Evolutionary conservation across 768 basidiomycete species (phyloP).

Genomic region (Termitomyces heimii): DNA sequence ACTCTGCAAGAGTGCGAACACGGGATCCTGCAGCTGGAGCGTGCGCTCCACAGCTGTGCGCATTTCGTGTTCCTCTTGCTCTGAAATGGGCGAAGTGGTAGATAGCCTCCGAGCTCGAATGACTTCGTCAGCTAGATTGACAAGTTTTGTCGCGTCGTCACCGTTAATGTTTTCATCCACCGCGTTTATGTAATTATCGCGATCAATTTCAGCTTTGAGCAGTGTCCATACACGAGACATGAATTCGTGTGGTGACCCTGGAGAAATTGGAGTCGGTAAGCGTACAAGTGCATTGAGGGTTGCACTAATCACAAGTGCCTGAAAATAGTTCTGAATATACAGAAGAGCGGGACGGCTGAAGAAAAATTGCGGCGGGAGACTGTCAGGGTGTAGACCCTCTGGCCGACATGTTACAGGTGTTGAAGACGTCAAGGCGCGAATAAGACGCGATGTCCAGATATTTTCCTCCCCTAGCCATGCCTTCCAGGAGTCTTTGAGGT

Average conservation of each 20-base stretch:
- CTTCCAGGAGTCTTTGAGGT: slow-evolving; percentile 4
- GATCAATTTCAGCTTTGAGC: slow-evolving; percentile 50
- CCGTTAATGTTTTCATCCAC: background rate
- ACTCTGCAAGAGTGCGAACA: slow-evolving; percentile 56
- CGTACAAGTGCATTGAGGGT: slow-evolving; percentile 52
- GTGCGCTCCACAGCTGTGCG: slow-evolving; percentile 61
- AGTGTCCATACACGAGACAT: slow-evolving; percentile 61
- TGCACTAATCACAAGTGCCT: slow-evolving; percentile 63
- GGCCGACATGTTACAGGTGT: slow-evolving; percentile 32
- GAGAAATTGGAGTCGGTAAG: slow-evolving; percentile 14
- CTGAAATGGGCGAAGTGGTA: slow-evolving; percentile 15
- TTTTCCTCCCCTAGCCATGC: slow-evolving; percentile 2
- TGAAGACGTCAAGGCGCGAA: slow-evolving; percentile 36
- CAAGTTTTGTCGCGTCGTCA: slow-evolving; percentile 39
- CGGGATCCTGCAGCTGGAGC: slow-evolving; percentile 56
- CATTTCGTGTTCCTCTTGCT: slow-evolving; percentile 43
- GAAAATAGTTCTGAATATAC: slow-evolving; percentile 61
- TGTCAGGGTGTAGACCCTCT: slow-evolving; percentile 28
- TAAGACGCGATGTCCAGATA: slow-evolving; percentile 43
- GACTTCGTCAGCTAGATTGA: slow-evolving; percentile 73
- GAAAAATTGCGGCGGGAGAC: slow-evolving; percentile 62
- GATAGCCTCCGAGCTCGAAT: slow-evolving; percentile 41
- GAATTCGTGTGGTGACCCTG: slow-evolving; percentile 29
- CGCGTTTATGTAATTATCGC: slow-evolving; percentile 12
- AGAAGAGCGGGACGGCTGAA: slow-evolving; percentile 49